Evolutionary conservation across 2,329 filamentous ascomycete species (phyloP), one percentile per base, ranked within the genome.

Genomic region (Pseudogymnoascus sp.): DNA sequence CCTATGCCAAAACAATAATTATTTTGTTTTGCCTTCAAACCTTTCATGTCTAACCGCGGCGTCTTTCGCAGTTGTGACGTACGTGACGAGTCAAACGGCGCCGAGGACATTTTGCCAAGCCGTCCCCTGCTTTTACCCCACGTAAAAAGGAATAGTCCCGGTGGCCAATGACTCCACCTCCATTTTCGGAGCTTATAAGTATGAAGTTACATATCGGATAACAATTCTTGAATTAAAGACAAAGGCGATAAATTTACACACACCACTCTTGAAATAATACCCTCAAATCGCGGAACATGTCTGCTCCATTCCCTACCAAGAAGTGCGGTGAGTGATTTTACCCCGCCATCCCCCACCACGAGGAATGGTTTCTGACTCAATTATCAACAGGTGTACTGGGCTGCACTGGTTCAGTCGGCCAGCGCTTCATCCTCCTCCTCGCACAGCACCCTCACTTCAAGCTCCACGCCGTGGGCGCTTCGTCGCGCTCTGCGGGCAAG

Each of bases 401-500:
- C 71, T 91, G 89, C 77, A 97, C 93, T 34, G 95, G 95, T 73
- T 96, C 92, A 37, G 93, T 97, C 12, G 93, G 93, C 71, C 92
- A 96, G 78, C 87, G 95, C 72, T 97, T 97, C 77, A 95, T 97
- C 74, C 87, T 97, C 36, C 85, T 97, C 62, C 88, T 97, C 67
- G 87, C 90, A 51, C 83, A 91, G 63, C 93, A 97, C 78, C 93
- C 93, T 14, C 85, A 89, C 76, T 90, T 97, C 71, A 86, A 86
- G 67, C 86, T 97, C 64, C 89, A 95, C 68, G 92, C 92, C 65
- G 85, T 97, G 60, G 95, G 95, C 67, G 95, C 95, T 37, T 96
- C 92, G 16, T 86, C 90, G 65, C 86, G 91, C 65, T 96, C 92
- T 8, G 91, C 91, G 5, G 93, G 93, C 73, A 97, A 97, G 82